Base-by-base conservation (phyloP, 768 basidiomycete genomes). In the Russula sp. region DNA sequence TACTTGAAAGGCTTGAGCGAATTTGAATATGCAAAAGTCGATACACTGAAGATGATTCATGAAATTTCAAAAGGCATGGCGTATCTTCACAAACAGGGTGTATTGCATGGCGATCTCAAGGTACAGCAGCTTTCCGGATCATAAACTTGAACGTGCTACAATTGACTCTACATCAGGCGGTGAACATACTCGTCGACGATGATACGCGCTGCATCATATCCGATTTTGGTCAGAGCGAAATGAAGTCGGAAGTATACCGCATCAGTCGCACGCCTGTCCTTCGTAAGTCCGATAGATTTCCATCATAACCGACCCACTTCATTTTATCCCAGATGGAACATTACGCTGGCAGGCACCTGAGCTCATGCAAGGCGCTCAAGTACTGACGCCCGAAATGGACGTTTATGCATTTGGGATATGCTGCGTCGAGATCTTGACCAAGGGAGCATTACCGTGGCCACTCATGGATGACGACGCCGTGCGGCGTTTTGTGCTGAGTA, bases 21-120 rank as follows among this genome's bases (percentile, higher is more conserved):
- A 13, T 65, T 62, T 1, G 68, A 66, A 49, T 58, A 68, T 26
- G 76, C 77, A 52, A 75, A 77, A 42, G 74, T 75, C 20, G 83
- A 87, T 66, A 72, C 81, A 44, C 76, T 86, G 69, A 78, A 80
- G 68, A 85, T 84, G 74, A 82, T 92, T 72, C 79, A 85, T 62
- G 87, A 92, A 74, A 84, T 92, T 67, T 85, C 89, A 14, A 80
- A 82, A 69, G 92, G 91, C 10, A 91, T 94, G 90, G 80, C 83
- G 58, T 92, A 93, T 72, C 73, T 94, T 65, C 92, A 94, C 73
- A 70, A 73, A 6, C 75, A 81, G 63, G 85, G 81, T 3, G 82
- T 92, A 4, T 71, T 91, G 66, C 92, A 94, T 71, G 91, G 90
- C 1, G 89, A 92, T 74, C 78, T 94, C 56, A 93, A 92, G 80